Evolutionary conservation across 208 protist species (phyloP), one percentile per base, ranked within the genome.

Genomic region (Vickermania spadyakhi): DNA sequence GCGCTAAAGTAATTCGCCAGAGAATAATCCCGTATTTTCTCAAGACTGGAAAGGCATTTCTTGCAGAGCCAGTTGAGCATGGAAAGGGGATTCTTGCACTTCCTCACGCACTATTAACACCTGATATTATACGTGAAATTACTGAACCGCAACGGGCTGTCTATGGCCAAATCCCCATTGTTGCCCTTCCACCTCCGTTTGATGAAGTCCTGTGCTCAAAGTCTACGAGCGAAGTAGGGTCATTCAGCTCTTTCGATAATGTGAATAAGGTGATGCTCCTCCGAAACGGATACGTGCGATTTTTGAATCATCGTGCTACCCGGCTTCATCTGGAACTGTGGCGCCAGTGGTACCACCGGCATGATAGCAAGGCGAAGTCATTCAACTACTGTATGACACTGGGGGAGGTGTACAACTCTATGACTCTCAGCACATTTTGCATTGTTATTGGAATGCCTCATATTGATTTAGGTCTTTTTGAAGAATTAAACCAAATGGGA

Each of bases 251-350:
- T n/a, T n/a, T n/a, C n/a, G n/a, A n/a, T n/a, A n/a, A n/a, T 22
- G 75, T 75, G 18, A 63, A 72, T 30, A 68, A 70, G 23, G 30
- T 91, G 5, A 77, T 89, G 58, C 56, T 73, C 29, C 59, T 85
- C 29, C 81, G 84, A 51, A 94, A 94, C 65, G 87, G 87, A 26
- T 89, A 85, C 74, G 63, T 66, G n/a, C 60, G 73, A 29, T 52
- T 62, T 26, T 42, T 56, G 22, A 22, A 75, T 4, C 61, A 69
- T 31, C 87, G 87, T 29, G 63, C 70, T 2, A 79, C 73, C 3
- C 79, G 88, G 7, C 70, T 92, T 52, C 88, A 94, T 50, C 25
- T 91, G 27, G 84, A 94, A 72, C 62, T 94, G 23, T 94, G 88
- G 79, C 51, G 61, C 27, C 71, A 90, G 60, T 85, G 79, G 73